Conservation (phyloP, 345 rosid species). For the Syzygium aqueum region DNA sequence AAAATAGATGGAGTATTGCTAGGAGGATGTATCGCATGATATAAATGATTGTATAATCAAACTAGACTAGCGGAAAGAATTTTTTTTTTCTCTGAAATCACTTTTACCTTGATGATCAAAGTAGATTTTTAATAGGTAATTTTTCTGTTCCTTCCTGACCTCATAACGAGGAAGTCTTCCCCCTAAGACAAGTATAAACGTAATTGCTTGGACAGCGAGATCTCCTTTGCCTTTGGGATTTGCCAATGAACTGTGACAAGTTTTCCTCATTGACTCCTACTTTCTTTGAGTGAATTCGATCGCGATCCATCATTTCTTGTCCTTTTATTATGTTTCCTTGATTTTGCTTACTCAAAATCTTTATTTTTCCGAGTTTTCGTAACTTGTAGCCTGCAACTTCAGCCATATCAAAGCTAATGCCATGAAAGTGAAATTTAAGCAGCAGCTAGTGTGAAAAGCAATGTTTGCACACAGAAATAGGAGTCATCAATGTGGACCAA, state of each 20-base stretch:
- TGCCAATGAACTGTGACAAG: background rate
- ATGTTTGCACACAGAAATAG: background rate
- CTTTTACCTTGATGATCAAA: background rate
- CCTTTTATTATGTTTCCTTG: background rate
- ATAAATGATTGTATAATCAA: background rate
- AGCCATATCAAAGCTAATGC: background rate
- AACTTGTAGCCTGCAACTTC: background rate
- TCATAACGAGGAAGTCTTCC: no score
- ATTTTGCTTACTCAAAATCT: background rate
- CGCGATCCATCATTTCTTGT: background rate
- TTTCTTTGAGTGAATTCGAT: background rate
- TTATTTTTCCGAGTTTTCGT: no score
- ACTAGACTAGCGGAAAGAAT: background rate
- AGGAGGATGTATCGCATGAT: background rate
- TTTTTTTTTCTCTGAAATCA: background rate
- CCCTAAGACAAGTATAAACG: background rate
- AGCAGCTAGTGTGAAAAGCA: background rate
- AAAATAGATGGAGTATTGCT: background rate
- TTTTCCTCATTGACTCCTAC: no score
- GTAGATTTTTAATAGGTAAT: no score
- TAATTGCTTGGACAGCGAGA: background rate
- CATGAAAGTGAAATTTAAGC: background rate
- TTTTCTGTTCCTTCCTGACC: no score
- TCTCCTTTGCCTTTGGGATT: background rate
- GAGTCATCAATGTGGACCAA: background rate